Percentiles rank a stretch among this genome's conserved stretches.
Evolutionary conservation across 805 yeast species (phyloP).

Genomic region (Helenozyma rhizophorensis): DNA sequence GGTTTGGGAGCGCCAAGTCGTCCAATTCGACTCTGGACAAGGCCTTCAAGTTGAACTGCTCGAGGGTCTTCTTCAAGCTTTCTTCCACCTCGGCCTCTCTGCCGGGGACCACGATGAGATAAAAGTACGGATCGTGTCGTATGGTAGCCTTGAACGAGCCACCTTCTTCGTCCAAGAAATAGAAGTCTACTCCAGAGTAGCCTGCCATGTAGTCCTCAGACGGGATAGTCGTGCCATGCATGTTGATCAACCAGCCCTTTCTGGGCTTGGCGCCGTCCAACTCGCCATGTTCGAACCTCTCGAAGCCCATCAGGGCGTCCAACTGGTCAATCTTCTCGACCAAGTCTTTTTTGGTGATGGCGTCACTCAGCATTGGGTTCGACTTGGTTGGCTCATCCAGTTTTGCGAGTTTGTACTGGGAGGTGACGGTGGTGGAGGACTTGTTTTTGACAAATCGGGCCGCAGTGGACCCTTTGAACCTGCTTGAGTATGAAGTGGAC

Average conservation of each 20-base stretch:
- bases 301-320: constrained; percentile 86
- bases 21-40: constrained; percentile 61
- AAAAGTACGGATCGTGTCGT: constrained; percentile 83
- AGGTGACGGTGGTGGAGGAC: constrained; percentile 17
- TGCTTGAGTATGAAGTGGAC: constrained; percentile 4
- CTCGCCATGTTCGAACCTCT: constrained; percentile 69
- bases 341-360: constrained; percentile 46
- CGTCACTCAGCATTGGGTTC: constrained; percentile 35
- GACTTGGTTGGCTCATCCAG: constrained; percentile 16
- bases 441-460: constrained; percentile 50
- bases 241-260: constrained; percentile 89
- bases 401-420: constrained; percentile 9
- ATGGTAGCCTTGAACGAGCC: constrained; percentile 88
- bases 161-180: constrained; percentile 94
- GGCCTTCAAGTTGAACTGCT: constrained; percentile 51
- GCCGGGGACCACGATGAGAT: constrained; percentile 59
- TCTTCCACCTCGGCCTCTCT: constrained; percentile 81
- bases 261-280: constrained; percentile 42
- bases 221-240: constrained; percentile 81
- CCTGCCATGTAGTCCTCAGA: constrained; percentile 60
- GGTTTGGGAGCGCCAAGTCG: constrained; percentile 80
- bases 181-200: constrained; percentile 85
- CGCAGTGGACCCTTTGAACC: constrained; percentile 42
- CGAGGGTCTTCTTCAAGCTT: constrained; percentile 63
- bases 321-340: constrained; percentile 60